Base-by-base conservation (phyloP, 1,139 yeast species). In the Geotrichum citri-aurantii region DNA sequence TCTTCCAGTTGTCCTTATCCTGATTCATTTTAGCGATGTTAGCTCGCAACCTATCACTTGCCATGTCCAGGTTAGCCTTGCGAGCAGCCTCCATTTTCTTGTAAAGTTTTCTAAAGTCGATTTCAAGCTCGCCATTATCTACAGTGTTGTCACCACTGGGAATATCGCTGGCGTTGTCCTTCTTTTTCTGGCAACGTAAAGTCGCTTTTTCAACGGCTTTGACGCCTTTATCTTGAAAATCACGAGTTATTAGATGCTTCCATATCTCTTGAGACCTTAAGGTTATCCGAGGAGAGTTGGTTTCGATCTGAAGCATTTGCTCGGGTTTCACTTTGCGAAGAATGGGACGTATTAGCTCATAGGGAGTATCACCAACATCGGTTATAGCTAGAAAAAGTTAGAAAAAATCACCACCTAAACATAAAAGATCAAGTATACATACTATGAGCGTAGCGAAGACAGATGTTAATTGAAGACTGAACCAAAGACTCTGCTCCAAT, bases 301-400 rank as follows among this genome's bases (percentile, higher is more conserved):
- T 37, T 54, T 67, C 70, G 27, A 67, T 57, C 19, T 51, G 56
- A 8, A 52, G 42, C 17, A 67, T 64, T 50, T 67, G 70, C 17
- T 61, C 64, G 3, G 63, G 62, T 11, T 59, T 48, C 14, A 64
- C 46, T 46, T 59, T 60, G 21, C 61, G 55, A 17, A 67, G 61
- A 11, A 66, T 54, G 1, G 70, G 70, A 56, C 61, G 59, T 2
- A 65, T 61, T 10, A 67, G 49, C n/a, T 56, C 55, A 50, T 64
- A 67, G n/a, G 65, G 67, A n/a, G 60, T 37, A 19, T 60, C 62
- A 17, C 70, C 70, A n/a, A 67, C 59, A 47, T 66, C 69, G 17
- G 52, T 29, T 1, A 67, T 61, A 27, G 58, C 54, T 47, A 52
- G 33, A 24, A 60, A 53, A 47, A 57, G 46, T 19, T 58, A 54